These are phyloP conservation scores for Blastobotrys parvus DNA, from an alignment of 805 yeast genomes.

Conservation along the genomic window DNA sequence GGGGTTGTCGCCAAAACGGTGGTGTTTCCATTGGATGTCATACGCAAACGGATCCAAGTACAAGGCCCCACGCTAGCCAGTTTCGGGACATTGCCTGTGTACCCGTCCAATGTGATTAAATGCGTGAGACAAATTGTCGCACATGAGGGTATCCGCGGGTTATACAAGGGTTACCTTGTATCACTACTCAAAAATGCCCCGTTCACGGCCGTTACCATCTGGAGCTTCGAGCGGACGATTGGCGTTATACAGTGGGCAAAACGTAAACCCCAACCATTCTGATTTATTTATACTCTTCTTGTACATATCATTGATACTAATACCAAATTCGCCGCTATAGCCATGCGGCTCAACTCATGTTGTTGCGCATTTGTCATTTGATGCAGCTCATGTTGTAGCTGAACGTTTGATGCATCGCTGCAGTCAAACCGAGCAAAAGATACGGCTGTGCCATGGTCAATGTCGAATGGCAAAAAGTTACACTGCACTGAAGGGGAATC, in stretches of 20 bases:
- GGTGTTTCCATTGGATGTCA: conserved; percentile 80
- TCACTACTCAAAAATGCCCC: conserved; percentile 78
- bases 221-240: conserved; percentile 46
- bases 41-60: conserved; percentile 72
- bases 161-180: conserved; percentile 67
- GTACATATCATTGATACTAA: not conserved
- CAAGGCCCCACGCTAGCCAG: conserved; percentile 29
- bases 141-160: conserved; percentile 55
- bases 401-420: not conserved
- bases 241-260: not conserved
- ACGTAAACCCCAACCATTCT: not conserved
- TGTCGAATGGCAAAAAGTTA: too few relatives aligned
- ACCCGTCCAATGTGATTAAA: conserved; percentile 19
- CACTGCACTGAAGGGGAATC: not conserved
- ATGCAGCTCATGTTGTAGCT: not conserved
- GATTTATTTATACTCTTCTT: too few relatives aligned
- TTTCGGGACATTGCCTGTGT: conserved; percentile 18
- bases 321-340: not conserved
- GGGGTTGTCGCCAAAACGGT: conserved; percentile 66
- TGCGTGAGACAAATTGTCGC: conserved; percentile 34
- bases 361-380: not conserved
- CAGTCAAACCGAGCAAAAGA: not conserved
- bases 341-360: not conserved
- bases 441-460: not conserved
- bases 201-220: conserved; percentile 49